phyloP scores from a whole-genome alignment of 2,329 filamentous ascomycete species.

The Corynespora cassiicola region DNA sequence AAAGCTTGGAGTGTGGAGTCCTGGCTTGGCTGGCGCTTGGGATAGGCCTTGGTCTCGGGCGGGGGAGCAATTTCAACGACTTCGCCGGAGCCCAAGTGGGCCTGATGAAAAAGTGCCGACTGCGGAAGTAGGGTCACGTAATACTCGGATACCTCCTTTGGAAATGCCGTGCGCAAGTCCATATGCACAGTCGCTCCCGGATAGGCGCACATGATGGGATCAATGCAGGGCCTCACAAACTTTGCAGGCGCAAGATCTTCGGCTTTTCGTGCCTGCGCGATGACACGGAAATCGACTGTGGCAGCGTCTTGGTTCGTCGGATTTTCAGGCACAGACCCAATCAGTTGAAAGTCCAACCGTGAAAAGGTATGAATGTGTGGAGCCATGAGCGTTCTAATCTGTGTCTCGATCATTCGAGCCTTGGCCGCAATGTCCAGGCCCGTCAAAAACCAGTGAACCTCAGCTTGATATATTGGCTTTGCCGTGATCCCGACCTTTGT shows the following conservation, averaged over 20 bases:
- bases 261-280: slow-evolving; percentile 53
- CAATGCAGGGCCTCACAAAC: slow-evolving; percentile 50
- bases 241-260: slow-evolving; percentile 38
- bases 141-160: slow-evolving; percentile 50
- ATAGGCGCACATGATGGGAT: slow-evolving; percentile 53
- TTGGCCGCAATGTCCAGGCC: slow-evolving; percentile 55
- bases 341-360: too few relatives aligned
- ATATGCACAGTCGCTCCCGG: slow-evolving; percentile 51
- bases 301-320: slow-evolving; percentile 55
- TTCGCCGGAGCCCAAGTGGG: slow-evolving; percentile 36
- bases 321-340: slow-evolving; percentile 47
- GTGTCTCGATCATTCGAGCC: slow-evolving; percentile 50
- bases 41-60: slow-evolving; percentile 33
- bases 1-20: slow-evolving; percentile 3
- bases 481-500: slow-evolving; percentile 55
- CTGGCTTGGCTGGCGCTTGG: slow-evolving; percentile 43
- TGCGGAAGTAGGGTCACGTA: slow-evolving; percentile 47
- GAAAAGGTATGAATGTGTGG: slow-evolving; percentile 45
- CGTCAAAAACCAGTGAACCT: slow-evolving; percentile 53
- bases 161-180: slow-evolving; percentile 47
- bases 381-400: slow-evolving; percentile 42
- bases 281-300: slow-evolving; percentile 56
- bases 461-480: slow-evolving; percentile 53
- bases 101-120: slow-evolving; percentile 25
- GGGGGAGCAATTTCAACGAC: slow-evolving; percentile 42